Evolutionary conservation across 352 stramenopile genomes (phyloP).

Genomic region (Phytophthora cryptogea): DNA sequence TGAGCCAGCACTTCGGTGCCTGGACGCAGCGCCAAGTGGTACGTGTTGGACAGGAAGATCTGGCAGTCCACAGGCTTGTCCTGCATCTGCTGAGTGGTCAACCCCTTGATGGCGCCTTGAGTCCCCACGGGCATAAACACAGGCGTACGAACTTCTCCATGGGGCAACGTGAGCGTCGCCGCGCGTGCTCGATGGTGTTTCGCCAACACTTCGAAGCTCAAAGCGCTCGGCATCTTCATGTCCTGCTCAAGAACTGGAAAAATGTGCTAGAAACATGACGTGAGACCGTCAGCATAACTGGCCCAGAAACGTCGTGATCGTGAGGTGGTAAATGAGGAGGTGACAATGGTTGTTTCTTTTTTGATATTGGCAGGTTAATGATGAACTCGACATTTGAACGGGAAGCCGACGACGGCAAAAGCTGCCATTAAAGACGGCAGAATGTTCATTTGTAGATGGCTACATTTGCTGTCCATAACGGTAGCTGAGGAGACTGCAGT

Average conservation of each 20-base stretch:
- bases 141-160: conserved; percentile 89
- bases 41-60: conserved; percentile 98
- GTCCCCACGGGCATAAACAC: conserved; percentile 98
- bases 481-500: neutral
- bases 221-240: conserved; percentile 53
- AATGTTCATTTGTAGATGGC: conserved; percentile 18
- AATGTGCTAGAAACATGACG: conserved; percentile 23
- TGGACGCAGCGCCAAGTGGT: conserved; percentile 95
- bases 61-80: conserved; percentile 69
- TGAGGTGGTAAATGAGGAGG: neutral
- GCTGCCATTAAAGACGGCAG: conserved; percentile 7
- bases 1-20: conserved; percentile 85
- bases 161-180: conserved; percentile 75
- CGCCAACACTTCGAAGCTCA: conserved; percentile 52
- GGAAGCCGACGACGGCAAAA: conserved; percentile 9
- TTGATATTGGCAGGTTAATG: conserved; percentile 32
- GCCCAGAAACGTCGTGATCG: neutral
- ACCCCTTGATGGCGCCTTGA: conserved; percentile 95
- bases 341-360: conserved; percentile 15
- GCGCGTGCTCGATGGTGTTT: conserved; percentile 67
- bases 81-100: conserved; percentile 86
- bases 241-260: neutral
- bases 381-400: conserved; percentile 9
- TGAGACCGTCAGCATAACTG: conserved; percentile 11
- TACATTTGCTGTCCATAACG: conserved; percentile 17